Evolutionary conservation across 768 basidiomycete genomes (phyloP), one percentile per base, ranked within the genome.

Genomic region (Galerina marginata): DNA sequence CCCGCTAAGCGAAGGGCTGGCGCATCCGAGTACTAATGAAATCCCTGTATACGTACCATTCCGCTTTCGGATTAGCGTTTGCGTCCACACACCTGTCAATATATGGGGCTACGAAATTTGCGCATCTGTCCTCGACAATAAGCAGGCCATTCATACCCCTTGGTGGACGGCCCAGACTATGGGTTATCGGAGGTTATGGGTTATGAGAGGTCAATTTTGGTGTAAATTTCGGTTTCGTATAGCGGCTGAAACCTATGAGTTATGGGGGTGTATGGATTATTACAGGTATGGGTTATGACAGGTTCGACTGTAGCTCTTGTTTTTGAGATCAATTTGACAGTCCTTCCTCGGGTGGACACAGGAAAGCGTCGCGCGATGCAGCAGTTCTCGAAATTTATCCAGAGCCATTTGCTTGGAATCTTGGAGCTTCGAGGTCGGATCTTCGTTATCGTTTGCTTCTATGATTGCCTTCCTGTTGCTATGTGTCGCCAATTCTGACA

Each of bases 61-160:
- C 49, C 58, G 33, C 48, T 61, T 61, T 43, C n/a, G 55, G 60
- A 53, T 61, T 61, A 61, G 60, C 55, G 12, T 57, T 57, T 56
- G 25, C 54, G 60, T 61, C 40, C 55, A 56, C 50, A 61, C 60
- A 61, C 36, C 60, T 61, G 60, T 61, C 60, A 61, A 59, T 44
- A 56, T 55, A 49, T 60, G 59, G 59, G 59, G 59, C 45, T 20
- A 37, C 39, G 42, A 60, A 60, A 36, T 49, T 43, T 60, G 53
- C 53, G 53, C 45, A 56, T 56, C 54, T 36, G n/a, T 16, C 12
- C 51, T 53, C 51, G 51, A 53, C 23, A 26, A 26, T 12, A 40
- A 53, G 26, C 15, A 38, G 36, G 6, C 12, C 3, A 33, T 25
- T 23, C 20, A 23, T 51, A 20, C 20, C 20, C 20, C 20, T 20